Evolutionary conservation across 2,329 filamentous ascomycete species (phyloP).

Genomic region (Apiospora kogelbergensis): DNA sequence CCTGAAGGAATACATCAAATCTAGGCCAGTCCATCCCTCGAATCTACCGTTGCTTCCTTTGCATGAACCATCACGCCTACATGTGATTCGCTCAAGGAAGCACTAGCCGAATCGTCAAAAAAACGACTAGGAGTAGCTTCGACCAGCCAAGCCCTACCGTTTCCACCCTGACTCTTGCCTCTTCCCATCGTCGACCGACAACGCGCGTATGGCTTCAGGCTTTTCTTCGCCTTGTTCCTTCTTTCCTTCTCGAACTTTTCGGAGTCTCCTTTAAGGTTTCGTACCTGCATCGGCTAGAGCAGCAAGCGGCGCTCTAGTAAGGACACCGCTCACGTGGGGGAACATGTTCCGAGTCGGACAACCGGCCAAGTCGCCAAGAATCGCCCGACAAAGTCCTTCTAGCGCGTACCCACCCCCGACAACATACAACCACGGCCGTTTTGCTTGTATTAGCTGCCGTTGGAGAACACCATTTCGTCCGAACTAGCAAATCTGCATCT

Average conservation of each 20-base stretch:
- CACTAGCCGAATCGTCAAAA: not conserved
- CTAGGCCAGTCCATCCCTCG: not conserved
- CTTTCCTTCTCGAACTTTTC: not conserved
- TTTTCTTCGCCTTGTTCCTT: too few species aligned
- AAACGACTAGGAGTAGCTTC: not conserved
- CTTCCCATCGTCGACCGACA: not conserved
- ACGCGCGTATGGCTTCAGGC: not conserved
- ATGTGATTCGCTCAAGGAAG: not conserved
- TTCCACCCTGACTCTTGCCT: not conserved
- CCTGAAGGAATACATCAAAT: too few species aligned
- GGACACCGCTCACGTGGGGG: not conserved
- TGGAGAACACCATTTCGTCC: not conserved
- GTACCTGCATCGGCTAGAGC: not conserved
- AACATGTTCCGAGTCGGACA: not conserved
- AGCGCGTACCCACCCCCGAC: not conserved
- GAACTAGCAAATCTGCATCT: not conserved
- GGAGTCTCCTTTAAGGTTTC: not conserved
- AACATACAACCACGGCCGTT: not conserved
- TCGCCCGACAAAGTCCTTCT: not conserved
- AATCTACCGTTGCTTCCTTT: not conserved
- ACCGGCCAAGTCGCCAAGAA: not conserved
- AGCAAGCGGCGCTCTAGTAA: not conserved
- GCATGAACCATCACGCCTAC: not conserved
- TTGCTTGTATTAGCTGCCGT: not conserved
- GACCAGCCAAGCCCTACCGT: not conserved